phyloP scores from a whole-genome alignment of 352 stramenopile species.

The Phytophthora pistaciae region DNA sequence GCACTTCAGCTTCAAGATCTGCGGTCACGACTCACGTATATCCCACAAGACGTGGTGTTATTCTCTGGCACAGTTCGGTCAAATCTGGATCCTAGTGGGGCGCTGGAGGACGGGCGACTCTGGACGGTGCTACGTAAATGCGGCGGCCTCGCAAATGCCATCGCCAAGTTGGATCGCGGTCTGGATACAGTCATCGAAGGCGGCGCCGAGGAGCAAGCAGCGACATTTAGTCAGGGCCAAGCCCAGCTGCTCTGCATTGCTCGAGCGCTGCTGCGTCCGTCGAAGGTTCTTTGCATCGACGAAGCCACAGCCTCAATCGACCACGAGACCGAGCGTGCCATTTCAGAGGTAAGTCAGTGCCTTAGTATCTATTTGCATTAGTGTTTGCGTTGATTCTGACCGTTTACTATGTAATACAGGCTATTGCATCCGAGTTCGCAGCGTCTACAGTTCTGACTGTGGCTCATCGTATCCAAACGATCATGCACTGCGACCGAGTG shows the following conservation, averaged over 20 bases:
- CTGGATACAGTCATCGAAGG: conserved; percentile 62
- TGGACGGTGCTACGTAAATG: conserved; percentile 67
- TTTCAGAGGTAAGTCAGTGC: conserved; percentile 71
- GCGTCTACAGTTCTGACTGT: conserved; percentile 97
- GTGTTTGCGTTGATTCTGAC: conserved; percentile 5
- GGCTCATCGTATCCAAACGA: conserved; percentile 96
- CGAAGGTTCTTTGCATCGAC: conserved; percentile 95
- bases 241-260: conserved; percentile 81
- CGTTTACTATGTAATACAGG: conserved; percentile 41
- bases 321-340: conserved; percentile 82
- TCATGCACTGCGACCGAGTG: conserved; percentile 94
- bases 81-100: conserved; percentile 82
- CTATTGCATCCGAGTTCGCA: conserved; percentile 93
- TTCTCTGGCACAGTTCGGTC: conserved; percentile 85
- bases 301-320: conserved; percentile 94
- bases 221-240: conserved; percentile 79
- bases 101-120: conserved; percentile 55
- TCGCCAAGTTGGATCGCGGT: conserved; percentile 54
- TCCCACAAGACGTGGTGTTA: conserved; percentile 86
- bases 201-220: conserved; percentile 41
- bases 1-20: conserved; percentile 70
- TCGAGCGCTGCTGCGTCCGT: conserved; percentile 85
- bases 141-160: conserved; percentile 47
- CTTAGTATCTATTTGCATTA: neutral
- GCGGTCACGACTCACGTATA: conserved; percentile 77